A percentile compares a stretch with the other conserved stretches of the same genome.
Evolutionary conservation across 1,284 basidiomycete species (phyloP).

Genomic region (Papiliotrema flavescens): DNA sequence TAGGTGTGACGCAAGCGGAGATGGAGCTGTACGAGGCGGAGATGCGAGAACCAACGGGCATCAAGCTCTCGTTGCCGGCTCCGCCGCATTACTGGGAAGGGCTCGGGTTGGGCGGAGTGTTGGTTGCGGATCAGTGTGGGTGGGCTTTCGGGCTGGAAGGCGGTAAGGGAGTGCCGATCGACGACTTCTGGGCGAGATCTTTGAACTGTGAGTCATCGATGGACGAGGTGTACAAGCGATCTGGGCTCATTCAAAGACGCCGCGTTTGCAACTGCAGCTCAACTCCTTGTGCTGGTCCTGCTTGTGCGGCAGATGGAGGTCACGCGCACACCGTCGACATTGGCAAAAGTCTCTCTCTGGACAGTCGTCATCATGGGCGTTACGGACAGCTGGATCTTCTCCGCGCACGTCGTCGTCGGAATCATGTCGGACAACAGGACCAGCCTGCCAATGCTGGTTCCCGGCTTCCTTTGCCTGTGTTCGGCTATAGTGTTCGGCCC

Average conservation of each 20-base stretch:
- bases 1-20: slow-evolving; percentile 16
- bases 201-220: slow-evolving; percentile 63
- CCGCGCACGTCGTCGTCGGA: slow-evolving; percentile 77
- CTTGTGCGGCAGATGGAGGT: slow-evolving; percentile 68
- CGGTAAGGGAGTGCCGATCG: slow-evolving; percentile 61
- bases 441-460: slow-evolving; percentile 71
- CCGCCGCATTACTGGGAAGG: slow-evolving; percentile 41
- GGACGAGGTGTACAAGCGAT: too few relatives aligned
- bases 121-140: slow-evolving; percentile 75
- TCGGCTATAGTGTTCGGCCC: slow-evolving; percentile 48
- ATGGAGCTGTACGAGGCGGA: slow-evolving; percentile 39
- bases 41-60: slow-evolving; percentile 38
- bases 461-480: slow-evolving; percentile 63
- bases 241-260: slow-evolving; percentile 57
- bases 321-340: slow-evolving; percentile 71
- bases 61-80: slow-evolving; percentile 25
- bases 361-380: slow-evolving; percentile 71
- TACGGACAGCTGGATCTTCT: slow-evolving; percentile 75
- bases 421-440: slow-evolving; percentile 74
- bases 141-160: slow-evolving; percentile 63
- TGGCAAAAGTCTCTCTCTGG: slow-evolving; percentile 75
- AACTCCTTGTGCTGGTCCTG: slow-evolving; percentile 63
- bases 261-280: slow-evolving; percentile 62
- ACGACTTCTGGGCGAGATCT: slow-evolving; percentile 70
- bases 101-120: slow-evolving; percentile 56